Conservation (phyloP, 1,284 basidiomycete species). For the Ganoderma sp. region DNA sequence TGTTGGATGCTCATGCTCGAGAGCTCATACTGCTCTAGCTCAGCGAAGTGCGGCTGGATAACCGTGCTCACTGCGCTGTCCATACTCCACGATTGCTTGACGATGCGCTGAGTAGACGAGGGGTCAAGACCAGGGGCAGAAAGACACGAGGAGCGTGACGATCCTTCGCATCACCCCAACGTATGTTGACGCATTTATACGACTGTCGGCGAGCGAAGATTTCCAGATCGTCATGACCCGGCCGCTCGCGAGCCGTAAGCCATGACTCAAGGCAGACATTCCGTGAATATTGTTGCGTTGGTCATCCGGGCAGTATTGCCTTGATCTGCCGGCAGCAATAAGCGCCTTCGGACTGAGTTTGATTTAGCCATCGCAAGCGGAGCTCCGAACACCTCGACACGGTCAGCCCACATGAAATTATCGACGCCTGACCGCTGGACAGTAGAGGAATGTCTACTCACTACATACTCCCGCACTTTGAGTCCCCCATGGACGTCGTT, state of each 20-base stretch:
- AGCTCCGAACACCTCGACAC: background rate
- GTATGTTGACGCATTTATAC: background rate
- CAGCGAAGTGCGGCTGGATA: background rate
- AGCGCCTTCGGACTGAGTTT: background rate
- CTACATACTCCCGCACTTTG: background rate
- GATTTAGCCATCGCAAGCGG: background rate
- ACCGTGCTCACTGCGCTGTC: slow-evolving; percentile 4
- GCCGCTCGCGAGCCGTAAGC: background rate
- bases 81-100: background rate
- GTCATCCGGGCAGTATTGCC: background rate
- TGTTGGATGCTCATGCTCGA: slow-evolving; percentile 1
- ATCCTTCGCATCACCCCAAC: background rate
- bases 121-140: background rate
- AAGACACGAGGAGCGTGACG: background rate
- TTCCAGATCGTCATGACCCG: slow-evolving; percentile 4
- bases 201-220: background rate
- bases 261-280: background rate
- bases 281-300: background rate
- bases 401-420: background rate
- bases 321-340: background rate
- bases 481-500: background rate
- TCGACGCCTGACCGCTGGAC: background rate
- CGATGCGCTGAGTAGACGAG: background rate
- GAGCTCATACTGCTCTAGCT: slow-evolving; percentile 6
- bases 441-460: background rate